A percentile compares a stretch with the other conserved stretches of the same genome.
These are phyloP conservation scores for Solioccasus polychromus DNA, from an alignment of 768 basidiomycete species.

Conservation along the genomic window DNA sequence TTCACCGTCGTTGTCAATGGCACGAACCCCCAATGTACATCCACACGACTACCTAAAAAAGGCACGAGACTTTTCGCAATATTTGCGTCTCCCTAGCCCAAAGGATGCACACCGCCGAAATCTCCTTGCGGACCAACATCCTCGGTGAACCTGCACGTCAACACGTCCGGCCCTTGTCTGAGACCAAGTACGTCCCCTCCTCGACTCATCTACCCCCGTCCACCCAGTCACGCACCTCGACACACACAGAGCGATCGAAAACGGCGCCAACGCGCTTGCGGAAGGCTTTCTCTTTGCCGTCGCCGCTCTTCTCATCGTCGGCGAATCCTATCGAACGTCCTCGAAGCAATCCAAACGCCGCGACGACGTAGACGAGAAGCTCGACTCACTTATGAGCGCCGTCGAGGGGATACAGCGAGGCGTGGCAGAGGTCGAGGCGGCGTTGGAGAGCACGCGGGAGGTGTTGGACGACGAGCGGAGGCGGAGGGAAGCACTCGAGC, in stretches of 20 bases:
- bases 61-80: slow-evolving; percentile 70
- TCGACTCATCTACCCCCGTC: no score
- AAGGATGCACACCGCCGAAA: slow-evolving; percentile 69
- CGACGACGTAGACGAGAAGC: slow-evolving; percentile 66
- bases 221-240: not conserved
- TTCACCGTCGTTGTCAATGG: no score
- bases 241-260: slow-evolving; percentile 68
- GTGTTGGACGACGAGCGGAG: slow-evolving; percentile 29
- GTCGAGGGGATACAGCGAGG: slow-evolving; percentile 45
- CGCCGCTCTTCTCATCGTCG: slow-evolving; percentile 68
- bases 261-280: slow-evolving; percentile 79
- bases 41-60: slow-evolving; percentile 18
- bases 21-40: no score
- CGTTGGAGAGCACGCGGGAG: slow-evolving; percentile 43
- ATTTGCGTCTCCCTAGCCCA: slow-evolving; percentile 76
- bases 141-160: slow-evolving; percentile 70
- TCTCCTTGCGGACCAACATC: slow-evolving; percentile 68
- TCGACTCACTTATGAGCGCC: slow-evolving; percentile 53
- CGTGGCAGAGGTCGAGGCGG: slow-evolving; percentile 42
- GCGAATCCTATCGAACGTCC: slow-evolving; percentile 74
- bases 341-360: slow-evolving; percentile 68
- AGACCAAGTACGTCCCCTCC: slow-evolving; percentile 52
- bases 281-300: slow-evolving; percentile 84
- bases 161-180: slow-evolving; percentile 72
- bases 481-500: slow-evolving; percentile 54